phyloP scores from a whole-genome alignment of 805 yeast genomes.

The Kazachstania bromeliacearum region DNA sequence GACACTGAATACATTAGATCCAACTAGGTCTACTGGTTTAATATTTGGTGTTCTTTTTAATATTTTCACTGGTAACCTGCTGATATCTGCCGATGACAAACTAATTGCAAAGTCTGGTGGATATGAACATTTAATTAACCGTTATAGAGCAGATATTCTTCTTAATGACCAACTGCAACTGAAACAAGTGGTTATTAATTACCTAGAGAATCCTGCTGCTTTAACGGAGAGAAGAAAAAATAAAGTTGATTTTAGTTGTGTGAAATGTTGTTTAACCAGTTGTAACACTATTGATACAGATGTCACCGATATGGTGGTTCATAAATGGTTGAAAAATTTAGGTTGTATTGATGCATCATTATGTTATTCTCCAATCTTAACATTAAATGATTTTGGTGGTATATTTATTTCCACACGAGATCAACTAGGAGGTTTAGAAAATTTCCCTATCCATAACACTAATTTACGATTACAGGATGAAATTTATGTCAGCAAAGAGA shows the following conservation, averaged over 20 bases:
- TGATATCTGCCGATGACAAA: conserved; percentile 69
- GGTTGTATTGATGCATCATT: conserved; percentile 72
- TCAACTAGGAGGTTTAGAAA: conserved; percentile 45
- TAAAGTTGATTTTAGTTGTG: conserved; percentile 66
- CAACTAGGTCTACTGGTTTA: conserved; percentile 75
- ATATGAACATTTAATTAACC: conserved; percentile 71
- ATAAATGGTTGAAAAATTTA: conserved; percentile 81
- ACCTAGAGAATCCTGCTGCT: conserved; percentile 78
- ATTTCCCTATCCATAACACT: conserved; percentile 25
- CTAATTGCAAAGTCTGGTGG: conserved; percentile 75
- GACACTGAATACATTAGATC: conserved; percentile 55
- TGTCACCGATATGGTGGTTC: conserved; percentile 77
- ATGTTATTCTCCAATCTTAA: conserved; percentile 80
- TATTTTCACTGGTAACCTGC: conserved; percentile 73
- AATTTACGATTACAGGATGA: conserved; percentile 27
- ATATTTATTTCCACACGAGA: conserved; percentile 87
- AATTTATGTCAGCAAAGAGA: conserved; percentile 28
- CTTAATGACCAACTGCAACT: conserved; percentile 81
- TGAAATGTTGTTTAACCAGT: conserved; percentile 84
- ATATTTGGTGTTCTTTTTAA: conserved; percentile 73
- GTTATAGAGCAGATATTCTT: conserved; percentile 59
- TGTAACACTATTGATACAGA: conserved; percentile 89
- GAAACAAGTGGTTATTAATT: conserved; percentile 85
- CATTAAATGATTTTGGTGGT: conserved; percentile 91
- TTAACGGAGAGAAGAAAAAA: conserved; percentile 73